Evolutionary conservation across 306 rosid species (phyloP).

Genomic region (Benincasa hispida): DNA sequence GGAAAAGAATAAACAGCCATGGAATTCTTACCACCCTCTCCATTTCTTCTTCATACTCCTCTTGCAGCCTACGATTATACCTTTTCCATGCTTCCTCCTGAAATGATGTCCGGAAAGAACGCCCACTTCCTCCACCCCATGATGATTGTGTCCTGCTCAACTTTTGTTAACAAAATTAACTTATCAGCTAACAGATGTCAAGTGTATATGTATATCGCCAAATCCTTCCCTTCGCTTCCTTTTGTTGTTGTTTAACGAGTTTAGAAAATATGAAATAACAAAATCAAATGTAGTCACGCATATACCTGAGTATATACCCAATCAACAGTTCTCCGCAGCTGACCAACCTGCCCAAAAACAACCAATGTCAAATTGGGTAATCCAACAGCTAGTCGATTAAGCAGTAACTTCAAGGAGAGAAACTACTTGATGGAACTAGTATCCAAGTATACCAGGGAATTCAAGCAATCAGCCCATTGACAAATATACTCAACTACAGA

Average conservation of each 20-base stretch:
- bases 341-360: conserved; percentile 57
- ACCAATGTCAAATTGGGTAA: neutral
- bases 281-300: neutral
- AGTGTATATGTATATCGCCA: neutral
- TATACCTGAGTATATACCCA: conserved; percentile 70
- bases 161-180: conserved; percentile 32
- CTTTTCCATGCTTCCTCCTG: conserved; percentile 91
- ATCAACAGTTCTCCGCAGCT: conserved; percentile 70
- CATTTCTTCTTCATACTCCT: conserved; percentile 95
- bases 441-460: neutral
- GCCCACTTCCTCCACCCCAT: conserved; percentile 39
- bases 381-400: neutral
- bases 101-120: conserved; percentile 50
- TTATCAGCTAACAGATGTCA: conserved; percentile 14
- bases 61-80: conserved; percentile 73
- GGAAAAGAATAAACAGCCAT: neutral
- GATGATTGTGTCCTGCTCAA: conserved; percentile 45
- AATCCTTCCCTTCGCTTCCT: neutral
- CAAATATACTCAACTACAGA: neutral
- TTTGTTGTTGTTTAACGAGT: neutral
- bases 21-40: conserved; percentile 70
- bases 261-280: neutral
- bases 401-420: neutral
- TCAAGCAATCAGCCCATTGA: neutral
- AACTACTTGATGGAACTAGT: neutral